Evolutionary conservation across 192 early-diverging fungal species (phyloP), one percentile per base, ranked within the genome.

Genomic region (Umbelopsis ramanniana): DNA sequence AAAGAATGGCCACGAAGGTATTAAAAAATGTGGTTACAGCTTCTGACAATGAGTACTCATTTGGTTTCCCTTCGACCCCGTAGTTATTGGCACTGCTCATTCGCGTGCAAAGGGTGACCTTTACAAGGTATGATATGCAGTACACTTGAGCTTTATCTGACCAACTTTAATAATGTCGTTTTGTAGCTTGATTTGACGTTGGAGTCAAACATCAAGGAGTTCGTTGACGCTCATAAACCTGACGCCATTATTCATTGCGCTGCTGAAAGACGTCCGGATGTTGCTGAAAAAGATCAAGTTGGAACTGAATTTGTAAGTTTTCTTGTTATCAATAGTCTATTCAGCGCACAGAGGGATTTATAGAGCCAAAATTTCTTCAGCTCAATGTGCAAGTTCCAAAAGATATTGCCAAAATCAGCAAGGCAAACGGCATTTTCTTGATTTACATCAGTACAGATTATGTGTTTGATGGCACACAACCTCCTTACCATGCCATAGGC

Each of bases 391-490:
- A 85, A 33, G 81, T 85, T 14, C 82, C 93, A 6, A 85, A 79
- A 6, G 38, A 76, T 6, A 76, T 95, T 15, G 93, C 90, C 0
- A 72, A 68, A 45, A 50, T 84, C 15, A 83, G 86, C 48, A 80
- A 87, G 26, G 52, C 72, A 9, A 66, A 80, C 6, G 81, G 80
- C 9, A 83, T 92, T 43, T 84, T 86, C 66, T 75, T 96, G 55
- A 83, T 94, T 26, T 95, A 97, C 74, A 88, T 97, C 26, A 94
- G 92, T 8, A 93, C 95, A 2, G 94, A 97, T 76, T 97, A 97
- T 75, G 95, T 97, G 22, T 97, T 97, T 85, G 94, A 97, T 67
- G 95, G 95, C 45, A 91, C 81, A 7, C 81, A 76, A 4, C 93
- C 95, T 26, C 89, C 94, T 35, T 97, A 97, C 73, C 74, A 91